Evolutionary conservation across 2,329 filamentous ascomycete species (phyloP).

Genomic region (Cytospora schulzeri): DNA sequence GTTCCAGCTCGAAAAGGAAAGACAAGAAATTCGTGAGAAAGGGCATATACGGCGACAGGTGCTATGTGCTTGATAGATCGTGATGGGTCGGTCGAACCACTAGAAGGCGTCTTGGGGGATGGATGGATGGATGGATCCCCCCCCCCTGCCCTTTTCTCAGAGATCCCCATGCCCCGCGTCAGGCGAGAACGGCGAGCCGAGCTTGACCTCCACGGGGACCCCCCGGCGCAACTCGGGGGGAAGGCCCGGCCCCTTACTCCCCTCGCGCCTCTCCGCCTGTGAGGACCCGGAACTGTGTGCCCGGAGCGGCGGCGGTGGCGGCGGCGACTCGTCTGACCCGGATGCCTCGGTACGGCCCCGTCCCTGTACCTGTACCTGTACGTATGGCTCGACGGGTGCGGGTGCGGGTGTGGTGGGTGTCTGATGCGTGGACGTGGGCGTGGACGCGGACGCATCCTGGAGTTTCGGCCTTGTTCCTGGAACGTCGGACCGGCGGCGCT

Average conservation of each 20-base stretch:
- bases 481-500: neutral
- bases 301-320: neutral
- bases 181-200: conserved; percentile 24
- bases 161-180: conserved; percentile 1
- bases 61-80: neutral
- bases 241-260: neutral
- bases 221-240: conserved; percentile 2
- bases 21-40: no score
- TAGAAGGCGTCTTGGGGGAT: neutral
- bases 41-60: neutral
- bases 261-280: conserved; percentile 7
- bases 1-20: neutral
- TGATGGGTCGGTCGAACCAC: neutral
- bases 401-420: no score
- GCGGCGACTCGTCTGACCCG: conserved; percentile 4
- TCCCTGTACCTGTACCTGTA: no score
- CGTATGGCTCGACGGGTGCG: no score
- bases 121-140: no score
- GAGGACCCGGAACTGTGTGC: neutral
- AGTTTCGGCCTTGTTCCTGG: neutral
- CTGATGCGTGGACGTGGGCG: no score
- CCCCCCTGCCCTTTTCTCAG: neutral
- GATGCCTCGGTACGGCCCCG: neutral
- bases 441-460: neutral
- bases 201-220: conserved; percentile 23